Conservation (phyloP, 257 asterid species). For the Gentiana straminea region DNA sequence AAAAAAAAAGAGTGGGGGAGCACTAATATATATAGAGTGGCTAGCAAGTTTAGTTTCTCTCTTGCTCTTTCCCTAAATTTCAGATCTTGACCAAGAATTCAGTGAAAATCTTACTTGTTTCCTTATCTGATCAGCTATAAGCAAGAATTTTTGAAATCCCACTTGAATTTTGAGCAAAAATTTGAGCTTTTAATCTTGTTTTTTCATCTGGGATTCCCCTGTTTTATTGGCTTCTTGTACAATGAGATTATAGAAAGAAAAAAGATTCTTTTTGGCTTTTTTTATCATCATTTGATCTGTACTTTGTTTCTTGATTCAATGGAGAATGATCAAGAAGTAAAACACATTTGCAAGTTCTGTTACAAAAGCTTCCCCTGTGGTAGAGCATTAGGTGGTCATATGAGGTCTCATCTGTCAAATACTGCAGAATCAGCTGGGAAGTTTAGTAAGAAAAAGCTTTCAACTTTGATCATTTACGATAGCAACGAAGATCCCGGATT, state of each 20-base stretch:
- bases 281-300: constrained; percentile 11
- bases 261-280: background rate
- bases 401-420: constrained; percentile 83
- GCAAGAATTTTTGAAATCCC: constrained; percentile 2
- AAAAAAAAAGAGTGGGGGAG: constrained; percentile 3
- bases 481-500: background rate
- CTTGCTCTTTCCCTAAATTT: constrained; percentile 1
- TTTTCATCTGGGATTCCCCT: constrained; percentile 3
- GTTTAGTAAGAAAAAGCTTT: constrained; percentile 37
- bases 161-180: constrained; percentile 4
- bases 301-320: constrained; percentile 11
- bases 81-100: constrained; percentile 22
- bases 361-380: constrained; percentile 51
- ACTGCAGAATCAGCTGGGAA: constrained; percentile 25
- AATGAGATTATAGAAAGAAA: constrained; percentile 4
- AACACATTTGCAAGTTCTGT: constrained; percentile 62
- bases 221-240: no score
- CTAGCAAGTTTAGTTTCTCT: background rate
- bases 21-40: no score
- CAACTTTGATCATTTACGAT: constrained; percentile 14
- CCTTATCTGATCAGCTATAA: constrained; percentile 9
- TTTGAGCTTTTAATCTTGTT: constrained; percentile 11
- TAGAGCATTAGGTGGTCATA: constrained; percentile 58
- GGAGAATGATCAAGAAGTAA: constrained; percentile 33
- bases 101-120: background rate